A percentile compares a stretch with the other conserved stretches of the same genome.
These are phyloP conservation scores for Phyllosticta citribraziliensis DNA, from an alignment of 2,329 filamentous ascomycete species.

Conservation along the genomic window DNA sequence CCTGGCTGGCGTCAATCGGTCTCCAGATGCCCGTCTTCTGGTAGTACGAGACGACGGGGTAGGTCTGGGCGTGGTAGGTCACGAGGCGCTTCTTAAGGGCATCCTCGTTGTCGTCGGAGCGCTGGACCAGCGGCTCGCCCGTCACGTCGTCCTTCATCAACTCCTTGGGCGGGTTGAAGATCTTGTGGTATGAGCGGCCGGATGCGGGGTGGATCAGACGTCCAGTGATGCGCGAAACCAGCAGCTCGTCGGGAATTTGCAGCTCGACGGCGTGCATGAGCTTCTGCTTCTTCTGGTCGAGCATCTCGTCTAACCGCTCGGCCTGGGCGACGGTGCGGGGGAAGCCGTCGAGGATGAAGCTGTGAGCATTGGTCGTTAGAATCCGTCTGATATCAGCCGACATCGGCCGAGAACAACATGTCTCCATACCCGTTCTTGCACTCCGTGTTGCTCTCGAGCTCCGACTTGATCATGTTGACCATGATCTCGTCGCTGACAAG, in stretches of 20 bases:
- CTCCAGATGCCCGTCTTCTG: conserved; percentile 96
- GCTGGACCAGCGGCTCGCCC: conserved; percentile 91
- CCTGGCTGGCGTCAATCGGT: conserved; percentile 88
- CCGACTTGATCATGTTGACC: conserved; percentile 98
- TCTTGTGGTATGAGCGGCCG: conserved; percentile 92
- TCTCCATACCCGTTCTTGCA: conserved; percentile 83
- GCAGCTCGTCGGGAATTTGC: conserved; percentile 87
- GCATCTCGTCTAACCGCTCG: conserved; percentile 89
- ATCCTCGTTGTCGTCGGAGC: conserved; percentile 93
- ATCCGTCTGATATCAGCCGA: neutral
- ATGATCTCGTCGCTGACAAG: conserved; percentile 98
- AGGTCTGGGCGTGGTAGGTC: conserved; percentile 91
- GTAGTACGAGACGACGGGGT: conserved; percentile 92
- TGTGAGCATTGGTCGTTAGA: conserved; percentile 28
- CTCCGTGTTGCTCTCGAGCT: conserved; percentile 87
- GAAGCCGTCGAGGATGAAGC: conserved; percentile 98
- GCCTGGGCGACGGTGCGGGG: conserved; percentile 93
- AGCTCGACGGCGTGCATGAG: conserved; percentile 95
- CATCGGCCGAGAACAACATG: neutral
- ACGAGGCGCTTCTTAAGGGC: conserved; percentile 88
- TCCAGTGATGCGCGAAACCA: conserved; percentile 93
- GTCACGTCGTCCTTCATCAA: conserved; percentile 94
- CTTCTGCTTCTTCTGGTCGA: conserved; percentile 63
- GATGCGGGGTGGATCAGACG: conserved; percentile 92
- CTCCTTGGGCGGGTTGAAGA: conserved; percentile 96